Evolutionary conservation across 768 basidiomycete genomes (phyloP).

Genomic region (Russula ochroleuca): DNA sequence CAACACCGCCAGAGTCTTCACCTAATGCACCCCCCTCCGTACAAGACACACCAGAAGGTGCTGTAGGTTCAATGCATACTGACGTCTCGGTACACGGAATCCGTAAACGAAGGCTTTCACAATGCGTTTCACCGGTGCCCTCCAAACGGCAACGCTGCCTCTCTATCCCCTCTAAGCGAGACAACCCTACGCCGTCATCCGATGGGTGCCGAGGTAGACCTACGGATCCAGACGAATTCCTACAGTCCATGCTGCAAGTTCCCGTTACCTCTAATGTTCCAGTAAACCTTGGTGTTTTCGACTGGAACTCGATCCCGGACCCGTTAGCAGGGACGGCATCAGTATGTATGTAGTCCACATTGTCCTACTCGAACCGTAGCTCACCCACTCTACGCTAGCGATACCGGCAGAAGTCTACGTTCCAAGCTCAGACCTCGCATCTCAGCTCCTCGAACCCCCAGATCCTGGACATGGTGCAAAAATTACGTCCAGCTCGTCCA

Average conservation of each 20-base stretch:
- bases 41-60: neutral
- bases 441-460: neutral
- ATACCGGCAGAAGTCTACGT: neutral
- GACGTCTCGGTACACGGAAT: neutral
- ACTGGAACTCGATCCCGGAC: conserved; percentile 1
- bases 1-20: neutral
- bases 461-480: neutral
- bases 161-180: too few relatives aligned
- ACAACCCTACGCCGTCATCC: neutral
- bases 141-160: neutral
- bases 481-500: neutral
- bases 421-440: neutral
- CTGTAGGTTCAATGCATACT: too few relatives aligned
- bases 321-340: neutral
- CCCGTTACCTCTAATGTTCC: neutral
- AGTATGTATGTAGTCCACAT: neutral
- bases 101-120: conserved; percentile 1
- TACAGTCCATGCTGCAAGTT: neutral
- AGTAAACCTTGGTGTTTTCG: neutral
- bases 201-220: too few relatives aligned
- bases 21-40: neutral
- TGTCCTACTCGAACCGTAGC: neutral
- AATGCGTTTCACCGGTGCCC: neutral
- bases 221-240: neutral
- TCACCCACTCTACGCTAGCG: neutral